These are phyloP conservation scores for Cercophora samala DNA, from an alignment of 495 filamentous ascomycete genomes.

Conservation along the genomic window DNA sequence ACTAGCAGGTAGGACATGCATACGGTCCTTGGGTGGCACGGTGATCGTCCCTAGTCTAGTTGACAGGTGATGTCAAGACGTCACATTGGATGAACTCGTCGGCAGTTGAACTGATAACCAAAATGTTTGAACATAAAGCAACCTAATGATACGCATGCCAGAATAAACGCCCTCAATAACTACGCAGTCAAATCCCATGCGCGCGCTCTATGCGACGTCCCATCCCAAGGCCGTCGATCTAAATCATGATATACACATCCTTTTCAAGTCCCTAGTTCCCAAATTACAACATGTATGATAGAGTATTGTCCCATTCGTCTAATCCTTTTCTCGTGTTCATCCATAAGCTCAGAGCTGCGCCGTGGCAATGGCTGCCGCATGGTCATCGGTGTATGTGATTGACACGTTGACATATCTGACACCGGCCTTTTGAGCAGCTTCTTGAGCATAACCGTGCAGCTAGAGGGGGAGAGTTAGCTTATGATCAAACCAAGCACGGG, in stretches of 20 bases:
- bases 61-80: not conserved
- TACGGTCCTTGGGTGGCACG: not conserved
- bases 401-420: constrained; percentile 85
- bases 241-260: constrained; percentile 1
- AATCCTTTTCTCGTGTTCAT: not conserved
- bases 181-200: not conserved
- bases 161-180: not conserved
- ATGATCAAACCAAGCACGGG: constrained; percentile 3
- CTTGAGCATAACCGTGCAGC: constrained; percentile 80
- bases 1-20: not conserved
- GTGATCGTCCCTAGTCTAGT: not conserved
- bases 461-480: constrained; percentile 46
- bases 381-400: constrained; percentile 88
- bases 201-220: constrained; percentile 4
- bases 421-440: constrained; percentile 75
- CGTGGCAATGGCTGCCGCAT: constrained; percentile 84
- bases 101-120: not conserved
- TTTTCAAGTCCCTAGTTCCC: constrained; percentile 1
- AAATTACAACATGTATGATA: constrained; percentile 5
- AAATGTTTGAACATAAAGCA: not conserved
- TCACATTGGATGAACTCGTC: not conserved
- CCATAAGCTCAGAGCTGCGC: constrained; percentile 30
- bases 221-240: not conserved
- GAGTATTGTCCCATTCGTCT: constrained; percentile 1
- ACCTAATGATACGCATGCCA: not conserved